Base-by-base conservation (phyloP, 2,329 filamentous ascomycete genomes). In the Calycina marina region DNA sequence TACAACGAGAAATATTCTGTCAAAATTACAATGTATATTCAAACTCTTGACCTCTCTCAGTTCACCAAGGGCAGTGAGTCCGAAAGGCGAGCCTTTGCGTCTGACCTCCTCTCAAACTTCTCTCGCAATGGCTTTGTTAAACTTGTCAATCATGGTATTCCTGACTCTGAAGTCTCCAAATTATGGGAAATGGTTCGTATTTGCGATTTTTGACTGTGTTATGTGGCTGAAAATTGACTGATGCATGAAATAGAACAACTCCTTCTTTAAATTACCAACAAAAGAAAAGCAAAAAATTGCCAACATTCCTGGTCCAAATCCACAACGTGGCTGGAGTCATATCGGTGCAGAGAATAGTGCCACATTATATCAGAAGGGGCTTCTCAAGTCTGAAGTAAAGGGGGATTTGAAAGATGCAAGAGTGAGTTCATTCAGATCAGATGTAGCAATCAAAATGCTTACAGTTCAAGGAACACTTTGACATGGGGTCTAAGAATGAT, bases 401-500 rank as follows among this genome's bases (percentile, higher is more conserved):
- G 25, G 13, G 25, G 13, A 27, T 6, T 27, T 27, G 13, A 27
- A 6, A 27, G 25, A 27, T 27, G 25, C 25, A 6, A 27, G 25
- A 12, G 25, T 27, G n/a, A n/a, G 13, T 27, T 6, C 25, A 27
- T 27, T 27, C 13, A 27, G 8, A 6, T 27, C 25, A 27, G 18
- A 6, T 27, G 25, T 27, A n/a, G n/a, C n/a, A n/a, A n/a, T 27
- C 25, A 12, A 27, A 8, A 27, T 27, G 8, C 25, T 8, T 27
- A 8, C 6, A 8, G 13, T 27, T 13, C 25, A 6, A 41, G 39
- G 39, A 41, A 15, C 31, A 36, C 17, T 41, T 31, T 29, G 39
- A 41, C 25, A 12, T 16, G 15, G 34, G 39, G 4, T 10, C 31
- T 6, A 8, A 25, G 4, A n/a, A 10, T 6, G 39, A 41, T 25